These are phyloP conservation scores for Chenopodium quinoa DNA, from an alignment of 148 eudicot genomes.

Conservation along the genomic window DNA sequence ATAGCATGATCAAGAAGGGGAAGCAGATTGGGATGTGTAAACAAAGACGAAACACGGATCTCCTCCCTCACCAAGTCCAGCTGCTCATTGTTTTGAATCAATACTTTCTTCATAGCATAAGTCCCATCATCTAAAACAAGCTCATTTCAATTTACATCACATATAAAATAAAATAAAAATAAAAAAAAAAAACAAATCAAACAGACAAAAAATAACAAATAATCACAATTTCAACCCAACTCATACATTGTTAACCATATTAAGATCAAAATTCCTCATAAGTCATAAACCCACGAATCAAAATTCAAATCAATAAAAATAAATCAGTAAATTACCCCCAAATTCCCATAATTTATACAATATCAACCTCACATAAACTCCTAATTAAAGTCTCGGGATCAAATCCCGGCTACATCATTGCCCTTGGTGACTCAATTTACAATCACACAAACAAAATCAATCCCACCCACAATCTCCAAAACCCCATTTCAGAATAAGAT, in stretches of 20 bases:
- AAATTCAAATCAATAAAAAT: slow-evolving; percentile 6
- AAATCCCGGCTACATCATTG: background rate
- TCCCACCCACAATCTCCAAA: slow-evolving; percentile 2
- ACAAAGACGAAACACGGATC: slow-evolving; percentile 89
- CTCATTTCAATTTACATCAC: slow-evolving; percentile 24
- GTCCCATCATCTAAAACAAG: slow-evolving; percentile 84
- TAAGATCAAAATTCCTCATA: slow-evolving; percentile 1
- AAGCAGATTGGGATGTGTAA: slow-evolving; percentile 87
- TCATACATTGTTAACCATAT: background rate
- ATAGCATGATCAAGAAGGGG: slow-evolving; percentile 98
- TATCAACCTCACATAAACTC: background rate
- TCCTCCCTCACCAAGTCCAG: slow-evolving; percentile 94
- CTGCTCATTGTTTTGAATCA: slow-evolving; percentile 87
- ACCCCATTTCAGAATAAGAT: slow-evolving; percentile 2
- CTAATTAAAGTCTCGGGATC: background rate
- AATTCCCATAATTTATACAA: slow-evolving; percentile 17
- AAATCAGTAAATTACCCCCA: background rate
- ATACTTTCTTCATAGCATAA: slow-evolving; percentile 97
- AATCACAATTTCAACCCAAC: background rate
- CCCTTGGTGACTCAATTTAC: background rate
- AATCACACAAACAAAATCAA: background rate
- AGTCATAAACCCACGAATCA: slow-evolving; percentile 8
- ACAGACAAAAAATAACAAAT: background rate
- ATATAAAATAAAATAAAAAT: background rate
- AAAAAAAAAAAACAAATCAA: background rate